Evolutionary conservation across 2,329 filamentous ascomycete species (phyloP).

Genomic region (Colletotrichum caudatum): DNA sequence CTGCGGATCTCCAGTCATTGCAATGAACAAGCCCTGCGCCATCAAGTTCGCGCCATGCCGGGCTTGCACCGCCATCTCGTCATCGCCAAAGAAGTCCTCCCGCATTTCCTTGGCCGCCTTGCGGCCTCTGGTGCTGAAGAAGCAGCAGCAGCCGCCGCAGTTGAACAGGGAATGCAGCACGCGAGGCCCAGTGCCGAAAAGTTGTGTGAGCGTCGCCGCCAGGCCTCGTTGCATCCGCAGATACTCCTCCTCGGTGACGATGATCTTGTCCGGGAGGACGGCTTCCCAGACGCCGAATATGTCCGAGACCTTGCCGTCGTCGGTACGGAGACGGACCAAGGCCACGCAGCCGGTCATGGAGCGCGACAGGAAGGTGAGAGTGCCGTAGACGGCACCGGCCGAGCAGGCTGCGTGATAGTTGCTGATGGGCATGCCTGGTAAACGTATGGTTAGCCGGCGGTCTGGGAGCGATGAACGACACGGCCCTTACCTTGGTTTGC

Average conservation of each 20-base stretch:
- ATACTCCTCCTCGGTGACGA: not conserved
- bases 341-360: not conserved
- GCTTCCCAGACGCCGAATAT: not conserved
- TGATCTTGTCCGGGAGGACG: not conserved
- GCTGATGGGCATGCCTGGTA: not conserved
- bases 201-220: not conserved
- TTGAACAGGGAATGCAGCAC: not conserved
- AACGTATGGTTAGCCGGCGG: not conserved
- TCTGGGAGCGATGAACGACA: not conserved
- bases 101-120: not conserved
- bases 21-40: not conserved
- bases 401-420: not conserved
- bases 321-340: not conserved
- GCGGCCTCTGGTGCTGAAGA: not conserved
- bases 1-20: not conserved
- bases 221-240: not conserved
- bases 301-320: constrained; percentile 1
- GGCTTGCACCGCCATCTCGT: not conserved
- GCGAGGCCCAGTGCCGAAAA: not conserved
- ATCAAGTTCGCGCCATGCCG: not conserved
- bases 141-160: not conserved
- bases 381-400: not conserved
- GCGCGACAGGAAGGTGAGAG: not conserved
- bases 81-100: not conserved
- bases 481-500: not conserved